Evolutionary conservation across 2,329 filamentous ascomycete genomes (phyloP).

Genomic region (Pseudocercospora ulei): DNA sequence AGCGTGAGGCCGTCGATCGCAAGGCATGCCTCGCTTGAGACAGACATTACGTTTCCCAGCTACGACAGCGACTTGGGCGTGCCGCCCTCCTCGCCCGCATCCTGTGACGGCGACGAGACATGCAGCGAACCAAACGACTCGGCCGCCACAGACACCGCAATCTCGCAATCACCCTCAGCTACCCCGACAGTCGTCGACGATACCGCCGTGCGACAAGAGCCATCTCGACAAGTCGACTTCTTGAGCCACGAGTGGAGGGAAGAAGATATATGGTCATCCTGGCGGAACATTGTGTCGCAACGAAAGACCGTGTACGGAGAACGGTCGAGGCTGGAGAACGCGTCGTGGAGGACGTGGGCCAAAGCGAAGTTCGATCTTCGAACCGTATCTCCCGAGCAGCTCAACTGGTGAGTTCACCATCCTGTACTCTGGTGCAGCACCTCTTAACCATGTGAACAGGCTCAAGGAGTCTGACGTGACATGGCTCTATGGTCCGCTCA

Average conservation of each 20-base stretch:
- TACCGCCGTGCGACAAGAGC: constrained; percentile 60
- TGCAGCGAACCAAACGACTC: constrained; percentile 22
- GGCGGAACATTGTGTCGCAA: constrained; percentile 82
- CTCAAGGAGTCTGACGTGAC: constrained; percentile 95
- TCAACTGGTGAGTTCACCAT: constrained; percentile 68
- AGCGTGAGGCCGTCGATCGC: constrained; percentile 49
- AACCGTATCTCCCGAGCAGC: constrained; percentile 78
- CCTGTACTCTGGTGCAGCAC: background rate
- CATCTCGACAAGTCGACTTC: constrained; percentile 88
- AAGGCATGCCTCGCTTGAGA: constrained; percentile 46
- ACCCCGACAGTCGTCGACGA: constrained; percentile 65
- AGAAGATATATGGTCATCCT: constrained; percentile 95
- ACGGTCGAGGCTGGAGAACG: constrained; percentile 77
- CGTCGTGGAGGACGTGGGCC: constrained; percentile 93
- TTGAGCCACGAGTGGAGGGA: constrained; percentile 87
- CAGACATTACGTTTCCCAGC: constrained; percentile 40
- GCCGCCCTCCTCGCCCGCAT: constrained; percentile 8
- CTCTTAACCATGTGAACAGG: constrained; percentile 47
- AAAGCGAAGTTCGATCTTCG: constrained; percentile 80
- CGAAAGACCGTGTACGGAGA: constrained; percentile 65
- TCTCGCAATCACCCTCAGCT: constrained; percentile 50
- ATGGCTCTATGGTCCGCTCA: constrained; percentile 90
- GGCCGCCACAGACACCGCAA: constrained; percentile 46
- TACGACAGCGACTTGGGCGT: constrained; percentile 33
- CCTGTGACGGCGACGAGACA: constrained; percentile 17